Evolutionary conservation across 2,329 filamentous ascomycete genomes (phyloP).

Genomic region (Claviceps pusilla): DNA sequence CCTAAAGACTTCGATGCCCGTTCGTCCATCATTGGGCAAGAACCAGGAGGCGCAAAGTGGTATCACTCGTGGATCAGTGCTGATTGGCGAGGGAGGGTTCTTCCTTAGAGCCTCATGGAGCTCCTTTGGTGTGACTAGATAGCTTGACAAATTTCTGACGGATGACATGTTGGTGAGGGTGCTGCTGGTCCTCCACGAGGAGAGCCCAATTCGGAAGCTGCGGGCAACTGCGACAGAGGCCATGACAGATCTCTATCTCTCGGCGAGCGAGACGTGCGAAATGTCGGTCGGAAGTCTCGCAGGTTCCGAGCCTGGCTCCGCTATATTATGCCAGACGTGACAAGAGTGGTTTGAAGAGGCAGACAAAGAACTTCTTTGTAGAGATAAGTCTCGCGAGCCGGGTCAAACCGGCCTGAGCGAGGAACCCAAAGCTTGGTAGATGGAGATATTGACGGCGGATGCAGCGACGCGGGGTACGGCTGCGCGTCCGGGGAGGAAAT

Average conservation of each 20-base stretch:
- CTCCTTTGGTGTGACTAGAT: conserved; percentile 74
- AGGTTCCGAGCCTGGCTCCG: background rate
- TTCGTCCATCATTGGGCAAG: conserved; percentile 77
- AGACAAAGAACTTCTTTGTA: background rate
- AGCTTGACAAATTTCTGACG: conserved; percentile 49
- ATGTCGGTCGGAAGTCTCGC: background rate
- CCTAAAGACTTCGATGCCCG: conserved; percentile 66
- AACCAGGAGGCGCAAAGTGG: conserved; percentile 93
- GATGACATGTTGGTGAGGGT: conserved; percentile 16
- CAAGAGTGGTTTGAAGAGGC: background rate
- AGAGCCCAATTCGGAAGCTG: conserved; percentile 25
- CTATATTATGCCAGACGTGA: background rate
- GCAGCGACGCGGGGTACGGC: background rate
- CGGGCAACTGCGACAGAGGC: conserved; percentile 27
- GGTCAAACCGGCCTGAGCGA: background rate
- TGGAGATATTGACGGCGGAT: background rate
- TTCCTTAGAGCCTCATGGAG: conserved; percentile 67
- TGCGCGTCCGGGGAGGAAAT: background rate
- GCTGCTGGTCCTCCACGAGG: conserved; percentile 20
- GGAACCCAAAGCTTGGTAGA: background rate
- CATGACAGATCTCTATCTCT: conserved; percentile 19
- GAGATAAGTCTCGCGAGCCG: background rate
- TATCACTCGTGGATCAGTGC: conserved; percentile 68
- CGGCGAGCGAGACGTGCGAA: background rate
- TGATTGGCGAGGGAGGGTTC: conserved; percentile 65